Conservation (phyloP, 805 yeast species). For the Saccharomycopsis amapae region DNA sequence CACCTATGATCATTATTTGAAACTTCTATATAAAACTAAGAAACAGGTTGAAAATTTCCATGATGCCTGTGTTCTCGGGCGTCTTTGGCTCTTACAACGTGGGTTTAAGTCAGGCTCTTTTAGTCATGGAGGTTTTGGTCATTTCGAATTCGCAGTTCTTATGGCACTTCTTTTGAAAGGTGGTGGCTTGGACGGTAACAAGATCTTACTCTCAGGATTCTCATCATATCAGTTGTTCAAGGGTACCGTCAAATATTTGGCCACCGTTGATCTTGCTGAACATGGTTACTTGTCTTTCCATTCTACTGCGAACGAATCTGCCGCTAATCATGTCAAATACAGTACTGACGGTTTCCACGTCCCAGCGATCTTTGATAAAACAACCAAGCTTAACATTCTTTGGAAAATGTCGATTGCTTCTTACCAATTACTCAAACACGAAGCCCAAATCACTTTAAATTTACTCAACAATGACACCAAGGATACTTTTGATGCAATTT, state of each 20-base stretch:
- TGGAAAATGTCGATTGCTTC: constrained; percentile 74
- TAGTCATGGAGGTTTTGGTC: constrained; percentile 69
- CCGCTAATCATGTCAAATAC: constrained; percentile 31
- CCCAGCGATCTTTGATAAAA: constrained; percentile 72
- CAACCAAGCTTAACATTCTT: constrained; percentile 67
- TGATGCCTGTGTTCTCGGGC: constrained; percentile 82
- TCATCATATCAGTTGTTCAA: constrained; percentile 91
- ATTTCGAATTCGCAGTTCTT: constrained; percentile 77
- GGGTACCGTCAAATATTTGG: constrained; percentile 75
- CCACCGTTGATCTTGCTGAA: constrained; percentile 63
- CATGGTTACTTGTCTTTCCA: constrained; percentile 63
- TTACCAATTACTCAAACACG: constrained; percentile 51
- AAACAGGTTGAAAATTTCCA: constrained; percentile 73
- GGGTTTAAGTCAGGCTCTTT: constrained; percentile 54
- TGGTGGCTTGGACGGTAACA: constrained; percentile 70
- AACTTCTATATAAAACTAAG: constrained; percentile 67
- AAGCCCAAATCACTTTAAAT: constrained; percentile 60
- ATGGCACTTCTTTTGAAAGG: constrained; percentile 80
- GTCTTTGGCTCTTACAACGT: constrained; percentile 85
- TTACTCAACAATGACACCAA: constrained; percentile 63
- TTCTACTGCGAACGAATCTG: constrained; percentile 29
- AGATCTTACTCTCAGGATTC: constrained; percentile 75
- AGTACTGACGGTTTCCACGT: constrained; percentile 55
- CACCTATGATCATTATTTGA: constrained; percentile 60
- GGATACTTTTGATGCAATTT: constrained; percentile 76